Evolutionary conservation across 805 yeast genomes (phyloP), one percentile per base, ranked within the genome.

Genomic region (Yamadazyma scolyti): DNA sequence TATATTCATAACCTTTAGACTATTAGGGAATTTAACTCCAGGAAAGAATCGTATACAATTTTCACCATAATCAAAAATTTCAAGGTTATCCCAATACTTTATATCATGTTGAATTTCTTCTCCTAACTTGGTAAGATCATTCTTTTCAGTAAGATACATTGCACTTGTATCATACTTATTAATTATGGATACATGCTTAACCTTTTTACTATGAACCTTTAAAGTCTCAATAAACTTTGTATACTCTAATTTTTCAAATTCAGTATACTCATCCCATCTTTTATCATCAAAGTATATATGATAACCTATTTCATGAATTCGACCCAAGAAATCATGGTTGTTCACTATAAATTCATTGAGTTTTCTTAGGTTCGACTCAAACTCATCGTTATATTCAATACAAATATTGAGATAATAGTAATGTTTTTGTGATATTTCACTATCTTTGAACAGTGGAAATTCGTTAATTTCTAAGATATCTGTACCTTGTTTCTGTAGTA

Each of bases 71-170:
- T 66, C 72, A 17, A 65, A 43, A 4, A 51, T 37, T 19, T 45
- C 42, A 12, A 66, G 44, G 34, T 56, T 52, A 5, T 34, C 38
- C 72, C 72, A 66, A 27, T 47, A 35, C 10, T 38, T 30, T 18
- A 61, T 50, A 31, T 65, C 71, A 4, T 43, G 48, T 36, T 59
- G 64, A 18, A 64, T 61, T 28, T 61, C 68, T 28, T 56, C 50
- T 5, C 64, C 65, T 2, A 65, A 39, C 15, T 40, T 44, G 1
- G 53, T 52, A 19, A 59, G 35, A 25, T 60, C 68, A 28, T 47
- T 46, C 25, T 52, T 50, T 20, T 54, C 68, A 1, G 68, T 61
- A 25, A 58, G 32, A 35, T 56, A 58, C 6, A 52, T 54, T 2
- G 63, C 56, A 28, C 48, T 50, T 40, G 50, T 39, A 28, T 59